These are phyloP conservation scores for Phytophthora gonapodyides DNA, from an alignment of 352 stramenopile species.

Conservation along the genomic window DNA sequence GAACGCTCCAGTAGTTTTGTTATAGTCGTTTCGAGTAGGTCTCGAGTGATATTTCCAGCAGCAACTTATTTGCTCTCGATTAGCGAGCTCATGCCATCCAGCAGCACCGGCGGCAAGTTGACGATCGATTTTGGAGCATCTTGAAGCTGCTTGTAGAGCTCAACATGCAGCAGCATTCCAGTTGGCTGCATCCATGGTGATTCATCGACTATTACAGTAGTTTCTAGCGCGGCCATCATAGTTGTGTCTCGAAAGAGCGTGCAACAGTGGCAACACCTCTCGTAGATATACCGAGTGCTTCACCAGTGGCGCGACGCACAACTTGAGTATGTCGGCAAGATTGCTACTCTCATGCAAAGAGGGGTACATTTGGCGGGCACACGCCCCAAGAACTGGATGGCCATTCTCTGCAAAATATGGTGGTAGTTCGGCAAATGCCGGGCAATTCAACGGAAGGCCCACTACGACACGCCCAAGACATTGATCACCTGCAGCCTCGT, in stretches of 20 bases:
- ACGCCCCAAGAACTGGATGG: too few relatives aligned
- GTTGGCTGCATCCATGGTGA: neutral
- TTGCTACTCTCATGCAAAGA: conserved; percentile 8
- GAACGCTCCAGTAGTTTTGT: too few relatives aligned
- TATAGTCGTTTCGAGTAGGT: too few relatives aligned
- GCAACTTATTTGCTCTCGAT: neutral
- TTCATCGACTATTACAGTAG: neutral
- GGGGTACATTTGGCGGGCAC: neutral
- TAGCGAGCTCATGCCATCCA: neutral
- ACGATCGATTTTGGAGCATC: neutral
- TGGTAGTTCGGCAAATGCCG: conserved; percentile 11
- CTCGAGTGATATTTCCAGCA: conserved; percentile 5
- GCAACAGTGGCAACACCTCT: conserved; percentile 16
- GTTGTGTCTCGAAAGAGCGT: neutral
- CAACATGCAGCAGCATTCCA: conserved; percentile 1
- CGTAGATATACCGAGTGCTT: neutral
- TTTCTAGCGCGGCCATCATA: neutral
- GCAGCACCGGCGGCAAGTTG: neutral
- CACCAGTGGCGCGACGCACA: conserved; percentile 10
- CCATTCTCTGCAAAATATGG: too few relatives aligned
- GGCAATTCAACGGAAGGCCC: conserved; percentile 10
- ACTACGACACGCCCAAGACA: conserved; percentile 17
- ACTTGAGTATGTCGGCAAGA: conserved; percentile 3
- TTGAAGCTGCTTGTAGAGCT: conserved; percentile 10
- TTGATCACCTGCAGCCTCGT: conserved; percentile 22